Evolutionary conservation across 2,329 filamentous ascomycete species (phyloP).

Genomic region (Paecilomyces sp.): DNA sequence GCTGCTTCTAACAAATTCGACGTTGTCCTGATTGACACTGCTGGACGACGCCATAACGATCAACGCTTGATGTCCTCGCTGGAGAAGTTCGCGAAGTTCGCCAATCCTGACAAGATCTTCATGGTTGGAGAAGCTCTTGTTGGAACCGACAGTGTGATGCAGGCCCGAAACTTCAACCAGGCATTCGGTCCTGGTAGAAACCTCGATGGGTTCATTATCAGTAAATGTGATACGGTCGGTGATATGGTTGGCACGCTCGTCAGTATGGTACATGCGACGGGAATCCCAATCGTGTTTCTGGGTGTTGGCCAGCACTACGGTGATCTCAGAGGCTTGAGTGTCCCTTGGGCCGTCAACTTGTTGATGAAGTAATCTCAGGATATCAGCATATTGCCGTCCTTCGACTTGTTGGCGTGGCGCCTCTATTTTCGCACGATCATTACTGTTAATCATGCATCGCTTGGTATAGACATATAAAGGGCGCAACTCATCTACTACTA

Average conservation of each 20-base stretch:
- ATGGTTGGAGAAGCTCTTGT: conserved; percentile 95
- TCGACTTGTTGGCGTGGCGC: no score
- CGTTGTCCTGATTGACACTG: conserved; percentile 94
- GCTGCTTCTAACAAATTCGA: conserved; percentile 72
- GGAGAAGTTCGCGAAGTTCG: conserved; percentile 96
- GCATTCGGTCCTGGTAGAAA: conserved; percentile 75
- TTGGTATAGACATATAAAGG: neutral
- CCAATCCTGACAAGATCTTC: conserved; percentile 93
- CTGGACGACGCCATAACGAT: conserved; percentile 91
- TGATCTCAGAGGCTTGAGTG: conserved; percentile 56
- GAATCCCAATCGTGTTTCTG: conserved; percentile 90
- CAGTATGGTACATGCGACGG: conserved; percentile 94
- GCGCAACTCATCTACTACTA: neutral
- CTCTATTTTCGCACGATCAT: no score
- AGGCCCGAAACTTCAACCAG: conserved; percentile 92
- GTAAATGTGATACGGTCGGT: conserved; percentile 98
- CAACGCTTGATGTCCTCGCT: conserved; percentile 90
- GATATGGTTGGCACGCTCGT: conserved; percentile 97
- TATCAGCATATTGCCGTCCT: no score
- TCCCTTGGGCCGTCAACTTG: conserved; percentile 56
- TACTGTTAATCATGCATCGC: neutral
- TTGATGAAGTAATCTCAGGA: conserved; percentile 45
- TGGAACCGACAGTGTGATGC: conserved; percentile 88
- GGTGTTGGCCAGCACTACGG: conserved; percentile 65
- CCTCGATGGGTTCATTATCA: conserved; percentile 96